Base-by-base conservation (phyloP, 2,329 filamentous ascomycete species). In the Coniella vitis region DNA sequence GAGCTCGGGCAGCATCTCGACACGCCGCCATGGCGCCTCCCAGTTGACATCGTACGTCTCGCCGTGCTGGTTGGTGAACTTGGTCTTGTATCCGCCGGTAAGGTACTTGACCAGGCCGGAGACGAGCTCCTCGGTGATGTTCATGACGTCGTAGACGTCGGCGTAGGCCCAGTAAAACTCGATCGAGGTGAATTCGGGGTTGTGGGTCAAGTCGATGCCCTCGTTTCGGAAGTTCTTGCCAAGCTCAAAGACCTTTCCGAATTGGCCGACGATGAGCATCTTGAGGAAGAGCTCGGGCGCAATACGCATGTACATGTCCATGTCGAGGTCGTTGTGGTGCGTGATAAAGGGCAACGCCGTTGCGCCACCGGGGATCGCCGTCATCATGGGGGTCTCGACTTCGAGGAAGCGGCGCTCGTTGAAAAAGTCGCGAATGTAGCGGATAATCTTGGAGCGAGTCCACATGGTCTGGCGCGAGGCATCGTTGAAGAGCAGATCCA, bases 401-500 rank as follows among this genome's bases (percentile, higher is more conserved):
- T 96, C 90, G 48, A 90, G 76, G 67, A 98, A 98, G 60, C 91
- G 87, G 47, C 85, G 79, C 58, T 84, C 79, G 61, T 96, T 87
- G 59, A 98, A 88, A 76, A 85, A 98, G 60, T 81, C 79, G 58
- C 93, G 87, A 57, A 98, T 86, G 65, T 89, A 96, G 54, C 80
- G 83, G 63, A 95, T 81, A 62, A 97, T 90, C 78, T 88, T 90
- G 61, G 88, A 82, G 48, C 93, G 81, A 35, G 87, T 90, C 61
- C 89, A 77, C 67, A 97, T 87, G 50, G 90, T 86, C 52, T 94
- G 79, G 48, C 90, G 82, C 39, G 86, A 88, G 54, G 77, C 77
- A 62, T 95, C 87, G 70, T 98, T 96, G 85, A 97, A 95, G 69
- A 98, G 93, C 59, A 98, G 75, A 68, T 98, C 93, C 45, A 98